Evolutionary conservation across 768 basidiomycete genomes (phyloP), one percentile per base, ranked within the genome.

Genomic region (Mycena kentingensis): DNA sequence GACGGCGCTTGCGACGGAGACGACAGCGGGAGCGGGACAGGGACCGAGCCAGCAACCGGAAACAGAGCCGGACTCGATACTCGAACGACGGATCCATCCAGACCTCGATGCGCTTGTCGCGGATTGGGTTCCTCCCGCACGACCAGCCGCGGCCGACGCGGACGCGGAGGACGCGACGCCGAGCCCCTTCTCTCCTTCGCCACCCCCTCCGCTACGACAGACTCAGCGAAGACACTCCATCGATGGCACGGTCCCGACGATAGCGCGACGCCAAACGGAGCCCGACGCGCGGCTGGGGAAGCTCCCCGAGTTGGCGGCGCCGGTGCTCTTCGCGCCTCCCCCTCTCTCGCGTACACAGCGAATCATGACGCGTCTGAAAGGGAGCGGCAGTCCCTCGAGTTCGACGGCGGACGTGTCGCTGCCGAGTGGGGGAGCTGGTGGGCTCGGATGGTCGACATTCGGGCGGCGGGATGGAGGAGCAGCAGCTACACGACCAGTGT

Each of bases 391-490:
- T 37, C 55, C 51, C n/a, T 41, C 50, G 3, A 26, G 50, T 22
- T 51, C 50, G n/a, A 45, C 37, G 42, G 22, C 22, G 22, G 50
- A 49, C 35, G 21, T 50, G 2, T n/a, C 53, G 28, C 34, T 15
- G 24, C 31, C 49, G 25, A 42, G 24, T 12, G 22, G 7, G 1
- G 21, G 27, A 4, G 15, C 41, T 21, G 41, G 24, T 16, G 41
- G 8, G 7, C 37, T 38, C 16, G 58, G 54, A 18, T 60, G 58
- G 58, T 60, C 58, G n/a, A 60, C 58, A 8, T 60, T 60, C n/a
- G 58, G 58, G 31, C 53, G 58, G 5, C 35, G 35, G 22, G 21
- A 22, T 16, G 41, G 19, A 2, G 25, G 15, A 2, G 44, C 39
- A 0, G 36, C 46, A 21, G 42, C 13, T 21, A 37, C 12, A 12